phyloP scores from a whole-genome alignment of 2,329 filamentous ascomycete genomes.

The Nannizzia gypsea region DNA sequence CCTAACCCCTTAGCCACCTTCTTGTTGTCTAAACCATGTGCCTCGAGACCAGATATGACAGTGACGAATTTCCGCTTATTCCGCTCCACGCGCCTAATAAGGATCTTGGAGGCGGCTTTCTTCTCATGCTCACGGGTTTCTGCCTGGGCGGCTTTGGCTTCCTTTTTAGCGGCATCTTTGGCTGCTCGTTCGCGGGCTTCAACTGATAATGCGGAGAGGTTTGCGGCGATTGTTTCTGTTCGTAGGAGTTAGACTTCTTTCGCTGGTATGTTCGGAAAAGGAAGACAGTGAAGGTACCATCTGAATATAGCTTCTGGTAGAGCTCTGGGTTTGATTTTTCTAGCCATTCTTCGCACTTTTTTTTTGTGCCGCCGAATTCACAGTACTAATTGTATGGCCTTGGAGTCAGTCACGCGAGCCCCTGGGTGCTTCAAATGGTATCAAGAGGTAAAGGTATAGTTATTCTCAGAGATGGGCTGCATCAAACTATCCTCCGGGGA shows the following conservation, averaged over 20 bases:
- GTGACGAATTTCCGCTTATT: constrained; percentile 98
- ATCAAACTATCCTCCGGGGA: not conserved
- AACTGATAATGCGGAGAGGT: constrained; percentile 73
- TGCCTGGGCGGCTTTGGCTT: constrained; percentile 78
- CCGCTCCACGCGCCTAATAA: constrained; percentile 92
- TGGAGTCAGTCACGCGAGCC: not conserved
- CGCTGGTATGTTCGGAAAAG: not conserved
- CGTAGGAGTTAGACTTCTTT: not conserved
- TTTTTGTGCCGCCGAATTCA: constrained; percentile 91
- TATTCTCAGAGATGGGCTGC: not conserved
- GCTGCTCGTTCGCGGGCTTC: constrained; percentile 89
- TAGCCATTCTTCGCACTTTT: constrained; percentile 97
- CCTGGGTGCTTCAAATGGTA: not conserved
- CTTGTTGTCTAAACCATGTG: constrained; percentile 84
- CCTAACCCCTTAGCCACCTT: constrained; percentile 94
- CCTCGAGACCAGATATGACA: constrained; percentile 77
- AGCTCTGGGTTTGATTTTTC: constrained; percentile 59
- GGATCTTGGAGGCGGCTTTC: constrained; percentile 68
- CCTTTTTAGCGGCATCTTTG: constrained; percentile 94
- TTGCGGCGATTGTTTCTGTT: constrained; percentile 66
- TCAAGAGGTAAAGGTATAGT: not conserved
- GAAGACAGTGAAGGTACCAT: constrained; percentile 44
- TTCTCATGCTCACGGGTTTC: constrained; percentile 74
- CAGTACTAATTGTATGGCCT: constrained; percentile 59
- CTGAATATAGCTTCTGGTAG: constrained; percentile 72